Evolutionary conservation across 192 early-diverging fungal species (phyloP).

Genomic region (Tieghemiomyces parasiticus): DNA sequence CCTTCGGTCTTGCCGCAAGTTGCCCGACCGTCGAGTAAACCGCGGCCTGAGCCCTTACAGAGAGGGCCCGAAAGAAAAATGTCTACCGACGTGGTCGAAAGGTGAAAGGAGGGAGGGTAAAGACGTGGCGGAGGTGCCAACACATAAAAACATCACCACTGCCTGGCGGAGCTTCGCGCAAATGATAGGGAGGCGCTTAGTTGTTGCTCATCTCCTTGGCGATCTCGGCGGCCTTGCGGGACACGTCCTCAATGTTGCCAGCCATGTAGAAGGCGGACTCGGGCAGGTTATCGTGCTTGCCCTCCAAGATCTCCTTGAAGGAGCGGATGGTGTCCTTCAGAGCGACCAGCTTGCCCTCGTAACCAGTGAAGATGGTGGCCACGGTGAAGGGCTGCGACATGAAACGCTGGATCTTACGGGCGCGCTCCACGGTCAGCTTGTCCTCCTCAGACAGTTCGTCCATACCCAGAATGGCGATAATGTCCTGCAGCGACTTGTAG

Average conservation of each 20-base stretch:
- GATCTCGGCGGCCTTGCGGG: constrained; percentile 74
- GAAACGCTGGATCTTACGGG: constrained; percentile 98
- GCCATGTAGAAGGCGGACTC: constrained; percentile 98
- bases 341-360: constrained; percentile 83
- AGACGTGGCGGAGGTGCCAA: too few species aligned
- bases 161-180: too few species aligned
- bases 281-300: constrained; percentile 90
- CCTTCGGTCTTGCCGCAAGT: too few species aligned
- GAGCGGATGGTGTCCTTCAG: constrained; percentile 91
- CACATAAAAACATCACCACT: too few species aligned
- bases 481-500: constrained; percentile 99
- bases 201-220: constrained; percentile 38
- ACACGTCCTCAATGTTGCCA: constrained; percentile 90
- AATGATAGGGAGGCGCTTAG: not conserved
- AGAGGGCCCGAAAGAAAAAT: too few species aligned
- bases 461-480: constrained; percentile 99
- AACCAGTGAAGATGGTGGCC: constrained; percentile 95
- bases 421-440: constrained; percentile 96
- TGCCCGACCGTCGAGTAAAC: too few species aligned
- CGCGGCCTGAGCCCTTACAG: too few species aligned
- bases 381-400: constrained; percentile 98
- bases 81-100: too few species aligned
- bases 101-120: too few species aligned
- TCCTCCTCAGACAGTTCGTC: constrained; percentile 98
- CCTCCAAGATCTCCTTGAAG: constrained; percentile 93